Evolutionary conservation across 306 rosid genomes (phyloP).

Genomic region (Canavalia gladiata): DNA sequence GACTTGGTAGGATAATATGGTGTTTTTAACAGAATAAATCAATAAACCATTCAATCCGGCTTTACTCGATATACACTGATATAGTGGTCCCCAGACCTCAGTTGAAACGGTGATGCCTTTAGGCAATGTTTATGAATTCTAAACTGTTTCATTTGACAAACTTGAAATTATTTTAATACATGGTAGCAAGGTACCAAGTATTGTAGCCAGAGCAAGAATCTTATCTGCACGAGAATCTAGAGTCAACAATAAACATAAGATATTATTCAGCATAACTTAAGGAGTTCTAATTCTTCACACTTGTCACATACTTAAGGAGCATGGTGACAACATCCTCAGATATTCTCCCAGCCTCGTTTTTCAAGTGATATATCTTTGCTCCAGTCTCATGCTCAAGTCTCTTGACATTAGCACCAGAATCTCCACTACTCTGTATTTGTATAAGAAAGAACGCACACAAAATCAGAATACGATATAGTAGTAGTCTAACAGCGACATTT

Average conservation of each 20-base stretch:
- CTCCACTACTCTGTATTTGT: constrained; percentile 83
- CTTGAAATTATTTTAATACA: constrained; percentile 42
- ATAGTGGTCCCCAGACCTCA: constrained; percentile 12
- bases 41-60: constrained; percentile 20
- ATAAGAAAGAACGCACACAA: constrained; percentile 20
- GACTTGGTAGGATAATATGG: constrained; percentile 13
- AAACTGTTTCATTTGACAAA: constrained; percentile 31
- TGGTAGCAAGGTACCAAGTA: constrained; percentile 29
- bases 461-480: constrained; percentile 15
- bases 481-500: background rate
- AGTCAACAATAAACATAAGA: constrained; percentile 44
- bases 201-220: constrained; percentile 38
- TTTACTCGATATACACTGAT: constrained; percentile 14
- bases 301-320: constrained; percentile 85
- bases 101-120: constrained; percentile 6
- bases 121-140: constrained; percentile 10
- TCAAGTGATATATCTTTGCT: constrained; percentile 70
- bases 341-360: constrained; percentile 67
- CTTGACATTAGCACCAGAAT: constrained; percentile 93
- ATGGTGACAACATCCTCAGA: constrained; percentile 72
- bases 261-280: constrained; percentile 38
- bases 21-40: constrained; percentile 23
- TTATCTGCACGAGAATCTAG: constrained; percentile 39
- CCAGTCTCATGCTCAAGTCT: constrained; percentile 85
- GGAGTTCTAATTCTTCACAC: constrained; percentile 65